Conservation (phyloP, 441 rosid genomes). For the Adansonia gregorii region DNA sequence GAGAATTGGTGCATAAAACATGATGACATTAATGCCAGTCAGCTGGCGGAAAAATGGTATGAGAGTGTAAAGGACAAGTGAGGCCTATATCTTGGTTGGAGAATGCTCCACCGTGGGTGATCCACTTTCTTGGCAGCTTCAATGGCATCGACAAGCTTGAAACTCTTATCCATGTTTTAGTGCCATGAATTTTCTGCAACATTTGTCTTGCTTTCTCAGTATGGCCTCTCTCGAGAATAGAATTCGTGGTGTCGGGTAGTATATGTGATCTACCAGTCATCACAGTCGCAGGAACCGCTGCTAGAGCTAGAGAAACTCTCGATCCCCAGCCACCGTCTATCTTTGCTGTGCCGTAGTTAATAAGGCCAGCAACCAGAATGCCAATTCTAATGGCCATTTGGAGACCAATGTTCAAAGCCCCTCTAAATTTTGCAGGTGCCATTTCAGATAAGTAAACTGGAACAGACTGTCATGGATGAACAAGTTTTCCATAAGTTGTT, state of each 20-base stretch:
- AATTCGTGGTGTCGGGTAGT: slow-evolving; percentile 54
- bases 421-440: slow-evolving; percentile 50
- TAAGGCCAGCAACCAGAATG: slow-evolving; percentile 43
- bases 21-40: slow-evolving; percentile 20
- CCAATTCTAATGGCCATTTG: slow-evolving; percentile 53
- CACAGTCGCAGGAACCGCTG: slow-evolving; percentile 46
- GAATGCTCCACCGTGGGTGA: slow-evolving; percentile 6
- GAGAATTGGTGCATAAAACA: slow-evolving; percentile 24
- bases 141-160: not conserved
- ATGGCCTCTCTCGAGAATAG: slow-evolving; percentile 48
- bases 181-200: slow-evolving; percentile 47
- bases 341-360: slow-evolving; percentile 48
- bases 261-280: slow-evolving; percentile 45
- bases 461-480: slow-evolving; percentile 40
- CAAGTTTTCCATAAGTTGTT: not conserved
- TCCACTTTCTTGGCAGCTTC: slow-evolving; percentile 14
- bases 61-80: slow-evolving; percentile 9
- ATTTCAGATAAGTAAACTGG: slow-evolving; percentile 54
- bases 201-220: slow-evolving; percentile 43
- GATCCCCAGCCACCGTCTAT: slow-evolving; percentile 51
- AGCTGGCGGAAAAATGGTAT: slow-evolving; percentile 17
- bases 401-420: slow-evolving; percentile 54
- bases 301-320: slow-evolving; percentile 51
- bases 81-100: slow-evolving; percentile 3
- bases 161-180: slow-evolving; percentile 31